Evolutionary conservation across 805 yeast species (phyloP), one percentile per base, ranked within the genome.

Genomic region (Ogataea salicorniae): DNA sequence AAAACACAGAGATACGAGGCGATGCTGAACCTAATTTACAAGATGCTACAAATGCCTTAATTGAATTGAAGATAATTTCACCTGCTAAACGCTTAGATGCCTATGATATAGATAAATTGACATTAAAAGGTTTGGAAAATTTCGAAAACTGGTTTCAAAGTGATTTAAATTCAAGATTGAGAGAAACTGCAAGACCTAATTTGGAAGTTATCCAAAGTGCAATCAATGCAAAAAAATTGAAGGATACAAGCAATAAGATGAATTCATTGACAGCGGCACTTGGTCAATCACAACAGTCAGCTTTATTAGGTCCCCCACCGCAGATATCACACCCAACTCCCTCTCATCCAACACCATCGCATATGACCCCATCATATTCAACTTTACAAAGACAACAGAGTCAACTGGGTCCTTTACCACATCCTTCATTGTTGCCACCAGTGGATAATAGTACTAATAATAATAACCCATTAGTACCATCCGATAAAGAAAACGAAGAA

Each of bases 1-100:
- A 70, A 45, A 70, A 81, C 45, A 76, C 88, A 0, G 69, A 73
- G 18, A 61, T 71, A 3, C 66, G 83, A 53, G 69, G 59, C 42
- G 64, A 61, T 18, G 56, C 62, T 23, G 73, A 70, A 8, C 62
- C 64, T 7, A 56, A 39, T 22, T 62, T 87, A 2, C 84, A 81
- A 50, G 98, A 92, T 61, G 71, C 87, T 6, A 69, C 87, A 16
- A 80, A 80, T 58, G 89, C 94, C 0, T 72, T 91, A 66, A 73
- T 79, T 33, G 79, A 81, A 49, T 63, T 79, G 20, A 85, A 83
- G 15, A 66, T 85, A 39, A 66, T 89, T 16, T 77, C 79, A 39
- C 90, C 92, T 0, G 71, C 74, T 4, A 74, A 73, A 41, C 43
- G 68, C 9, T 61, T 84, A 34, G 88, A 82, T 51, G 74, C 80